Evolutionary conservation across 805 yeast species (phyloP).

Genomic region (Blastobotrys muscicola): DNA sequence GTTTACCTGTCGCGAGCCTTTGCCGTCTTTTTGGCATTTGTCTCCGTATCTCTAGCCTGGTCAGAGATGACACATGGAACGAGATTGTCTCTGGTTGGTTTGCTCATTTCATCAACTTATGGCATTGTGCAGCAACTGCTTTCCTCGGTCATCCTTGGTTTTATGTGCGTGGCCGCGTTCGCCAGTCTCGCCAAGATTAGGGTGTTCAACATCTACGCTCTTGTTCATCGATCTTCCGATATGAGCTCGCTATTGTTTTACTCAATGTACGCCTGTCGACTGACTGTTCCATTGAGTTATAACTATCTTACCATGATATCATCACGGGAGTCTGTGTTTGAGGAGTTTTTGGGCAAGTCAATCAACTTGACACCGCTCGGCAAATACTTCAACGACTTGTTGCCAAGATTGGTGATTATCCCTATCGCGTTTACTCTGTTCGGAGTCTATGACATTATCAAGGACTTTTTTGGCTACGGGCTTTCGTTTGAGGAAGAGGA

Average conservation of each 20-base stretch:
- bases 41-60: constrained; percentile 52
- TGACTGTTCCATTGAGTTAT: constrained; percentile 74
- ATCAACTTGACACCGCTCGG: constrained; percentile 71
- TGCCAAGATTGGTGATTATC: constrained; percentile 67
- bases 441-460: constrained; percentile 56
- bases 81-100: constrained; percentile 49
- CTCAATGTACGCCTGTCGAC: constrained; percentile 69
- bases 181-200: constrained; percentile 57
- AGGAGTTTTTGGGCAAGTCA: constrained; percentile 64
- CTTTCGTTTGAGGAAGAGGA: constrained; percentile 30
- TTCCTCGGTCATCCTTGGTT: constrained; percentile 42
- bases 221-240: constrained; percentile 62
- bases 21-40: constrained; percentile 34
- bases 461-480: constrained; percentile 33
- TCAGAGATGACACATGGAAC: constrained; percentile 72
- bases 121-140: constrained; percentile 33
- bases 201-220: constrained; percentile 66
- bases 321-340: constrained; percentile 46
- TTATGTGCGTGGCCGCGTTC: constrained; percentile 62
- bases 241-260: constrained; percentile 69
- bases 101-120: constrained; percentile 31
- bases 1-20: constrained; percentile 39
- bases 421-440: constrained; percentile 59
- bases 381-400: constrained; percentile 55
- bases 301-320: constrained; percentile 63